Evolutionary conservation across 331 rosid genomes (phyloP).

Genomic region (Arachis monticola): DNA sequence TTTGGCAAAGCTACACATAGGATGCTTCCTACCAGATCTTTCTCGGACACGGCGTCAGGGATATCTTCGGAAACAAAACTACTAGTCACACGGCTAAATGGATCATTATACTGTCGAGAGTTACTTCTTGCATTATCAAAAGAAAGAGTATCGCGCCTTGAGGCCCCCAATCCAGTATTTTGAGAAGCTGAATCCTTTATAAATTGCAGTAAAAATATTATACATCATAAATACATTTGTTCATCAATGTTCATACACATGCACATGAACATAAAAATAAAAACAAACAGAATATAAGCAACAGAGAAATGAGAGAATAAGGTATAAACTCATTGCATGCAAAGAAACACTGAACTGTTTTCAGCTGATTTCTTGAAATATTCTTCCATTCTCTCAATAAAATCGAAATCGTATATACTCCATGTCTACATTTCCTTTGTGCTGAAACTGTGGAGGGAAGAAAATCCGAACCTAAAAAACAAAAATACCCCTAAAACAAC

Average conservation of each 20-base stretch:
- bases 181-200: slow-evolving; percentile 50
- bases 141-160: slow-evolving; percentile 46
- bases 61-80: slow-evolving; percentile 64
- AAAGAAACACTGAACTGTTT: neutral
- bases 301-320: neutral
- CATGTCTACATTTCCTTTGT: neutral
- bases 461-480: slow-evolving; percentile 5
- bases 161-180: slow-evolving; percentile 40
- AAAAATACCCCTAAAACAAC: neutral
- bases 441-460: neutral
- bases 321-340: neutral
- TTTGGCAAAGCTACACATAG: neutral
- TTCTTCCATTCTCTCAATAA: neutral
- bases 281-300: no score
- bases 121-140: slow-evolving; percentile 41
- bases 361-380: neutral
- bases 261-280: no score
- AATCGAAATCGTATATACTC: neutral
- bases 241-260: neutral
- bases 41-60: slow-evolving; percentile 84
- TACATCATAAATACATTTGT: slow-evolving; percentile 10
- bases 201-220: slow-evolving; percentile 36
- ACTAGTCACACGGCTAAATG: slow-evolving; percentile 46
- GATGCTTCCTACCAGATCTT: slow-evolving; percentile 67
- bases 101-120: slow-evolving; percentile 49